Evolutionary conservation across 768 basidiomycete species (phyloP), one percentile per base, ranked within the genome.

Genomic region (Inosperma sp.): DNA sequence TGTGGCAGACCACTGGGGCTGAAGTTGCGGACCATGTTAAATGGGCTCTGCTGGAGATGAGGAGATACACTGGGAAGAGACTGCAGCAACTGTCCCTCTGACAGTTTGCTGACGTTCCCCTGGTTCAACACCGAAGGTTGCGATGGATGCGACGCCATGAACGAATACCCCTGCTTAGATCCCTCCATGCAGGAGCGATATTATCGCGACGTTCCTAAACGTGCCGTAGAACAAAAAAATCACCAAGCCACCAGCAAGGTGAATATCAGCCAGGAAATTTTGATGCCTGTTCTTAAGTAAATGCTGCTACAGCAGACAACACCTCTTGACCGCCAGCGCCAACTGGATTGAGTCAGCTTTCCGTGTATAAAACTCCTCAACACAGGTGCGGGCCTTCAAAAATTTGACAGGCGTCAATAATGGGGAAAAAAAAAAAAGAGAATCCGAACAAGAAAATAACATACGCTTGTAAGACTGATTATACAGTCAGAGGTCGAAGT

Each of bases 21-120:
- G n/a, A 36, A 48, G 13, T 31, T 45, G 44, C 44, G 30, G 19
- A 31, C 19, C 3, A 46, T 29, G 34, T 48, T 35, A 35, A 48
- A 48, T 16, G 25, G 21, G 21, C 29, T 19, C 13, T 33, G 6
- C 10, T 36, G 25, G 1, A 48, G 25, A 19, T 48, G 46, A 23
- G 44, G 34, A 33, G 44, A 31, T n/a, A 45, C 10, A 10, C 27
- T 21, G 16, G 44, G 29, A 0, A 46, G 31, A 7, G 46, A 35
- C 23, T 35, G 37, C 17, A 48, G 16, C 6, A 37, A 12, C 23
- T 36, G 25, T 2, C n/a, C 19, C 0, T 48, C 34, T 26, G 35
- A 35, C 25, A 35, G 35, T 19, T 48, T 48, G 14, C 25, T 12
- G 16, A 27, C 29, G 10, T 17, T 17, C 16, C 34, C 21, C 27